These are phyloP conservation scores for Priceomyces castillae DNA, from an alignment of 805 yeast species.

Conservation along the genomic window DNA sequence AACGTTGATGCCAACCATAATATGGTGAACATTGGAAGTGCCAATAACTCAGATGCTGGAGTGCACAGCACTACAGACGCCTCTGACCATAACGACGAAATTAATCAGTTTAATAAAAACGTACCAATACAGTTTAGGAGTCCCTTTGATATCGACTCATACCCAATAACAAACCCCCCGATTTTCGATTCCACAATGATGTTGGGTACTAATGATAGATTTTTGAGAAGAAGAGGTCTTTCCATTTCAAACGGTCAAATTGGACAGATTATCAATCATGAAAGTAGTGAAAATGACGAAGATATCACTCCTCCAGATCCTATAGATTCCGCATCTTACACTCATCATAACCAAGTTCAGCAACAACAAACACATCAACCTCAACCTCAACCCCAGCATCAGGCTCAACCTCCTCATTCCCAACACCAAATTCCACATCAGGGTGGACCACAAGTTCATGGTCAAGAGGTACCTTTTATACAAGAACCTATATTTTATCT, in stretches of 20 bases:
- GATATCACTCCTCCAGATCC: not conserved
- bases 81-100: too few species aligned
- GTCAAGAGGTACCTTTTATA: not conserved
- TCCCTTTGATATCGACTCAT: constrained; percentile 38
- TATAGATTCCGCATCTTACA: not conserved
- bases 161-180: constrained; percentile 48
- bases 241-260: constrained; percentile 85
- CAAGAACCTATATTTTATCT: not conserved
- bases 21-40: too few species aligned
- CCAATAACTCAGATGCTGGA: too few species aligned
- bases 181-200: constrained; percentile 43
- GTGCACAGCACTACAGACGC: too few species aligned
- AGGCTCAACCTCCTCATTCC: not conserved
- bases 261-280: constrained; percentile 61
- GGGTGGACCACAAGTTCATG: not conserved
- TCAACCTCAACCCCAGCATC: not conserved
- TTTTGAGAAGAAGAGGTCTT: constrained; percentile 56
- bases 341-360: not conserved
- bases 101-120: too few species aligned
- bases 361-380: not conserved
- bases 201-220: constrained; percentile 33
- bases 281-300: constrained; percentile 9
- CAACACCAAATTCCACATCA: not conserved
- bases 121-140: constrained; percentile 22
- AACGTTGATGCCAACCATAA: too few species aligned